Conservation (phyloP, 2,329 filamentous ascomycete genomes). For the Proliferodiscus dingleyae region DNA sequence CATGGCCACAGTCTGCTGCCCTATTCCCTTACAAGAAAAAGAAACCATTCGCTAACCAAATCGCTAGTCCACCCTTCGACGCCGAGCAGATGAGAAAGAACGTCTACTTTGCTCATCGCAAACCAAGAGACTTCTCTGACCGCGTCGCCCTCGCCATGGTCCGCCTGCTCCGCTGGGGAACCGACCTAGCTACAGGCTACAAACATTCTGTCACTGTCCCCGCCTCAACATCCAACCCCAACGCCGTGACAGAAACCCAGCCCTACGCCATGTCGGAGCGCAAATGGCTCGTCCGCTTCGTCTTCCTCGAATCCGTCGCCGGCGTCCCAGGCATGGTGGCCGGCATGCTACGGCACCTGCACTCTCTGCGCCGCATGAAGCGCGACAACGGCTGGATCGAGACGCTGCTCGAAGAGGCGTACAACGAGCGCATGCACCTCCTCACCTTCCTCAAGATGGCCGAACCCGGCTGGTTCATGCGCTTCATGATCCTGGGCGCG, state of each 20-base stretch:
- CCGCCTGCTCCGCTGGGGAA: conserved; percentile 68
- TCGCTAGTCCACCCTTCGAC: conserved; percentile 48
- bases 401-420: conserved; percentile 80
- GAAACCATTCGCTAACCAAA: conserved; percentile 1
- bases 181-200: conserved; percentile 78
- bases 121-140: conserved; percentile 69
- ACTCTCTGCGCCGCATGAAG: conserved; percentile 78
- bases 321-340: conserved; percentile 97
- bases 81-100: conserved; percentile 69
- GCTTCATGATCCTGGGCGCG: conserved; percentile 81
- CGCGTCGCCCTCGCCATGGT: conserved; percentile 73
- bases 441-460: conserved; percentile 91
- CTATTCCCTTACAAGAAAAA: neutral
- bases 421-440: conserved; percentile 92
- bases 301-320: conserved; percentile 92
- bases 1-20: conserved; percentile 49
- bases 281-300: conserved; percentile 85
- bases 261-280: conserved; percentile 70
- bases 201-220: conserved; percentile 58
- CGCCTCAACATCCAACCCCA: conserved; percentile 40
- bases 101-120: conserved; percentile 71
- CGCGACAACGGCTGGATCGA: conserved; percentile 97
- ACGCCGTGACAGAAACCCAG: conserved; percentile 39
- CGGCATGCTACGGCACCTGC: conserved; percentile 86
- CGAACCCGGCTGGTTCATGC: conserved; percentile 78